These are phyloP conservation scores for Diplodia intermedia DNA, from an alignment of 2,329 filamentous ascomycete species.

Conservation along the genomic window DNA sequence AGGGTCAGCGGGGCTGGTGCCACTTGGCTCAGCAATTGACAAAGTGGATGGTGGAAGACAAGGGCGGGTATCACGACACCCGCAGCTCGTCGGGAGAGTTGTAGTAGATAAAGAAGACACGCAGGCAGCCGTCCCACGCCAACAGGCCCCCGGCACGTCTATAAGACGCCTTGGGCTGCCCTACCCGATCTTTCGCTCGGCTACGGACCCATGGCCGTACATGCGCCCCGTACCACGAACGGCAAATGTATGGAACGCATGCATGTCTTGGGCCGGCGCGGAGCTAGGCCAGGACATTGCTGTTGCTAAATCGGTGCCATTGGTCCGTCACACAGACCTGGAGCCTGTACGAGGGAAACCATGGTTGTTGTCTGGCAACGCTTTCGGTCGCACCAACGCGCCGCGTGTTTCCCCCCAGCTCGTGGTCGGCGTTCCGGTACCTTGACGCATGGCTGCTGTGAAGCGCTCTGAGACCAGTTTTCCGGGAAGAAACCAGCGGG, in stretches of 20 bases:
- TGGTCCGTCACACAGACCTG: background rate
- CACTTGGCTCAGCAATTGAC: background rate
- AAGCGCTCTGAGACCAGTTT: background rate
- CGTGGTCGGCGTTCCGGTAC: conserved; percentile 1
- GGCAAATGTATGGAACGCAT: conserved; percentile 4
- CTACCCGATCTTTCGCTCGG: conserved; percentile 1
- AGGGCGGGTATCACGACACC: conserved; percentile 28
- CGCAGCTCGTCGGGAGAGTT: conserved; percentile 3
- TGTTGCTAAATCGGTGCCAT: conserved; percentile 10
- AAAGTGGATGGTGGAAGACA: conserved; percentile 17
- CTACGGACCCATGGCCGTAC: background rate
- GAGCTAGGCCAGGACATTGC: background rate
- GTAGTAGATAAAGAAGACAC: background rate
- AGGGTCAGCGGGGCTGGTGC: background rate
- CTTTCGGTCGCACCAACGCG: background rate
- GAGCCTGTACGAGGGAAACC: background rate
- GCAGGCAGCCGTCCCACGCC: conserved; percentile 1
- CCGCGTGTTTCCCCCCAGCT: background rate
- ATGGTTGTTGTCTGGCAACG: background rate
- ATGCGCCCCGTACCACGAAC: conserved; percentile 12
- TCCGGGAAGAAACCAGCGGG: background rate
- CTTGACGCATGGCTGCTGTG: background rate
- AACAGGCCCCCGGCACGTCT: background rate
- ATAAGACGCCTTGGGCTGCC: background rate
- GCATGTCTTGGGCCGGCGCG: conserved; percentile 13